Evolutionary conservation across 371 early-diverging fungal genomes (phyloP).

Genomic region (Mortierella sp.): DNA sequence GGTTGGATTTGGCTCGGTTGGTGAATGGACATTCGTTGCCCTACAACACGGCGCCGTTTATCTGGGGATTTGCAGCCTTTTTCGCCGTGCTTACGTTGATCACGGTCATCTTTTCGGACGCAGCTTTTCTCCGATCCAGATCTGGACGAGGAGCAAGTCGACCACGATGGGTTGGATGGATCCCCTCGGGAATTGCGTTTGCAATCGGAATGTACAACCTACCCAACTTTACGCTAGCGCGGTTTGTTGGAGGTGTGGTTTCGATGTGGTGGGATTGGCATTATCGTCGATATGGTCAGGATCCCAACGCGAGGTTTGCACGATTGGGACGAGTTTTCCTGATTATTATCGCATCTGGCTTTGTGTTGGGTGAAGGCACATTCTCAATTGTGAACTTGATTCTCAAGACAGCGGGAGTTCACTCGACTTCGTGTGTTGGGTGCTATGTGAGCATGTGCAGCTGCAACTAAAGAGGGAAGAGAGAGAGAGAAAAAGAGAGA

Average conservation of each 20-base stretch:
- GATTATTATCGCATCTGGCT: constrained; percentile 81
- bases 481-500: no score
- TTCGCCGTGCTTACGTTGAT: constrained; percentile 70
- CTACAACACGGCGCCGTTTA: constrained; percentile 68
- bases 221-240: constrained; percentile 81
- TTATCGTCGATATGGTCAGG: constrained; percentile 43
- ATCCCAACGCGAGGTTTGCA: constrained; percentile 26
- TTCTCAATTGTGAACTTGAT: constrained; percentile 68
- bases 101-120: constrained; percentile 67
- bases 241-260: constrained; percentile 74
- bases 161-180: constrained; percentile 54
- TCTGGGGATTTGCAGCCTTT: constrained; percentile 63
- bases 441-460: constrained; percentile 36
- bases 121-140: constrained; percentile 62
- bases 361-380: constrained; percentile 88
- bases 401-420: constrained; percentile 32
- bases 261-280: constrained; percentile 60
- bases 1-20: constrained; percentile 84
- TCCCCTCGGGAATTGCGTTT: constrained; percentile 84
- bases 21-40: constrained; percentile 85
- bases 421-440: constrained; percentile 35
- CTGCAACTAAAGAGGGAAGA: constrained; percentile 26
- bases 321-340: constrained; percentile 62
- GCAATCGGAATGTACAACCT: constrained; percentile 89
- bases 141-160: constrained; percentile 54